Evolutionary conservation across 2,329 filamentous ascomycete genomes (phyloP).

Genomic region (Basipetospora chlamydospora): DNA sequence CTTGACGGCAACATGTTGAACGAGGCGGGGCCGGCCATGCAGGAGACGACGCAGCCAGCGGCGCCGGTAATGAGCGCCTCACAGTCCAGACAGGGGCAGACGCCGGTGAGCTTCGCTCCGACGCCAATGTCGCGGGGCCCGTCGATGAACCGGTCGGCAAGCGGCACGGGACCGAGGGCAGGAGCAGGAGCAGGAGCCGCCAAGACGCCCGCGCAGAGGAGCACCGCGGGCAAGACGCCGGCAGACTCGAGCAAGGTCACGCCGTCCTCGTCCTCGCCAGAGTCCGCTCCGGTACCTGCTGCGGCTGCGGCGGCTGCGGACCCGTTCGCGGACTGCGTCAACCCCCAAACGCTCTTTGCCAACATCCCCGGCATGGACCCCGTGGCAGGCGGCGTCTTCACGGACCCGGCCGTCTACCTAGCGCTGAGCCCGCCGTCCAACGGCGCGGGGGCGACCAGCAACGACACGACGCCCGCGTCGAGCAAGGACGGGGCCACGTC

Average conservation of each 20-base stretch:
- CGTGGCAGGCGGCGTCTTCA: slow-evolving; percentile 29
- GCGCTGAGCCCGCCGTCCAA: slow-evolving; percentile 41
- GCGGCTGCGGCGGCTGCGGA: slow-evolving; percentile 9
- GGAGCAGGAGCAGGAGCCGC: no score
- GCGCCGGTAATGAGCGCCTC: slow-evolving; percentile 25
- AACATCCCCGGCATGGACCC: slow-evolving; percentile 24
- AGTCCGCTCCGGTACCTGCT: no score
- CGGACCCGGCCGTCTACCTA: slow-evolving; percentile 38
- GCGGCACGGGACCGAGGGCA: slow-evolving; percentile 11
- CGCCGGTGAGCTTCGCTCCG: slow-evolving; percentile 21
- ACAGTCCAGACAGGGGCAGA: slow-evolving; percentile 32
- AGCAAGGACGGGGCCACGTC: slow-evolving; percentile 48
- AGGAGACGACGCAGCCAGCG: slow-evolving; percentile 8
- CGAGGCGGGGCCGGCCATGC: slow-evolving; percentile 13
- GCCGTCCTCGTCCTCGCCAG: slow-evolving; percentile 4
- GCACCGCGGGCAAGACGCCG: no score
- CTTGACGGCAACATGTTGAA: slow-evolving; percentile 28
- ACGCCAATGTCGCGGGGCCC: slow-evolving; percentile 37
- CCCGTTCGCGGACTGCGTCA: slow-evolving; percentile 23
- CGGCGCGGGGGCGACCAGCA: no score
- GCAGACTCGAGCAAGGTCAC: neutral
- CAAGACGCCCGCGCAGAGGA: no score
- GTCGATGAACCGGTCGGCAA: slow-evolving; percentile 36
- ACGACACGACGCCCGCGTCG: slow-evolving; percentile 51
- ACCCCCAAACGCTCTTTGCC: slow-evolving; percentile 27